A percentile compares a stretch with the other conserved stretches of the same genome.
phyloP scores from a whole-genome alignment of 2,329 filamentous ascomycete species.

The Phaeosphaeriaceae sp. region DNA sequence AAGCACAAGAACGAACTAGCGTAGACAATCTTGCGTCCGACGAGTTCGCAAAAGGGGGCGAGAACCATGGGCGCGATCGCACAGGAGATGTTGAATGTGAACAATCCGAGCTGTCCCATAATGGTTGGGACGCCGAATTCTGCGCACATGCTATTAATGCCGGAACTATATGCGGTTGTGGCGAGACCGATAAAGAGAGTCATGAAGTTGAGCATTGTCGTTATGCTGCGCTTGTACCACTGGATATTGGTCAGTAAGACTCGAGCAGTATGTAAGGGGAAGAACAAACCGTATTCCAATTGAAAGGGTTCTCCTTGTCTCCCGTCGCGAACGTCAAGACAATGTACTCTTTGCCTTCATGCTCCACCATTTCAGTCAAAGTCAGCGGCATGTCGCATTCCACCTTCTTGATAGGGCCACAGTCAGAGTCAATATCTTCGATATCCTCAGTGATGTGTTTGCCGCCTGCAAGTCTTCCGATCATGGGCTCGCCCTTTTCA shows the following conservation, averaged over 20 bases:
- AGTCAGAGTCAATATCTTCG: conserved; percentile 32
- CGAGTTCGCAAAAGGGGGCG: conserved; percentile 35
- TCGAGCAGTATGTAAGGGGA: background rate
- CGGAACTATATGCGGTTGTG: conserved; percentile 35
- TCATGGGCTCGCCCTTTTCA: conserved; percentile 31
- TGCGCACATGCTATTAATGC: conserved; percentile 35
- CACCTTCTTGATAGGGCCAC: conserved; percentile 31
- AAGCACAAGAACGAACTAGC: conserved; percentile 33
- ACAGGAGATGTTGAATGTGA: conserved; percentile 37
- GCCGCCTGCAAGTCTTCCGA: conserved; percentile 32
- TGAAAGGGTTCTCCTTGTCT: conserved; percentile 35
- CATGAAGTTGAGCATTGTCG: conserved; percentile 37
- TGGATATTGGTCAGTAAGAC: background rate
- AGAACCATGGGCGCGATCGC: conserved; percentile 36
- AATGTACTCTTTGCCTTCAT: conserved; percentile 34
- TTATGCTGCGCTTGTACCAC: conserved; percentile 37
- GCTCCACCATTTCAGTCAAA: conserved; percentile 33
- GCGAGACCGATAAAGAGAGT: conserved; percentile 36
- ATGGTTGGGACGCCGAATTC: conserved; percentile 32
- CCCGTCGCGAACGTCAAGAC: conserved; percentile 34
- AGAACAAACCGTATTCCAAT: conserved; percentile 26
- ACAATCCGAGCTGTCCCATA: conserved; percentile 32
- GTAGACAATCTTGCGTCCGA: conserved; percentile 35
- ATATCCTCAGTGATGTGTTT: conserved; percentile 27
- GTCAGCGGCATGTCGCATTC: conserved; percentile 39